Base-by-base conservation (phyloP, 2,329 filamentous ascomycete species). In the Aureobasidium namibiae region DNA sequence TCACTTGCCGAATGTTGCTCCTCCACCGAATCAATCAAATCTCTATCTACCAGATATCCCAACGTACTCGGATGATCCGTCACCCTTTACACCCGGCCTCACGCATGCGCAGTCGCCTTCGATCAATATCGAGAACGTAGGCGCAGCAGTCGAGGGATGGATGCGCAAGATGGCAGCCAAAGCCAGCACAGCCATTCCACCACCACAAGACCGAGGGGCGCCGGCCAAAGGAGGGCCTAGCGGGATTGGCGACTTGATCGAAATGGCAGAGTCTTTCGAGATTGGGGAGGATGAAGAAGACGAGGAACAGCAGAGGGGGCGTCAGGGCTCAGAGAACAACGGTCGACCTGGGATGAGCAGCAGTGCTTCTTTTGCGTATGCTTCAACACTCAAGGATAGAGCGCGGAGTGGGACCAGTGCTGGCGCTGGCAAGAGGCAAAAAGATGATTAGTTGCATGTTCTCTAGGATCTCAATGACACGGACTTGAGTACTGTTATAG, bases 111-210 rank as follows among this genome's bases (percentile, higher is more conserved):
- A 53, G 59, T 56, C 34, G 56, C 62, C 42, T 65, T 68, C 71
- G 18, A 62, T 79, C 23, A 75, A 78, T 8, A 76, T 97, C 2
- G 91, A 96, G 67, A 89, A 92, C 63, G 86, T 95, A 10, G 91
- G 92, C 1, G 88, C 90, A 6, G 87, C 88, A 2, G 86, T 97
- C 31, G 94, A 97, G 74, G 88, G 86, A 1, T 99, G 94, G 91
- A 78, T 97, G 61, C 81, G 92, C 61, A 90, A 90, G 63, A 85
- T 95, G 38, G 90, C 90, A 61, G 78, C 81, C 6, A 86, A 86
- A 67, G 79, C 82, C 4, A 74, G 70, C 41, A 71, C 56, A 10
- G 64, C 62, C 10, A 61, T 65, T 56, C 61, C 64, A 33, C 56
- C 63, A 6, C 39, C 26, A 24, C 63, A 63, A 31, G 59, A 59